Evolutionary conservation across 257 asterid genomes (phyloP), one percentile per base, ranked within the genome.

Genomic region (Anisodus tanguticus): DNA sequence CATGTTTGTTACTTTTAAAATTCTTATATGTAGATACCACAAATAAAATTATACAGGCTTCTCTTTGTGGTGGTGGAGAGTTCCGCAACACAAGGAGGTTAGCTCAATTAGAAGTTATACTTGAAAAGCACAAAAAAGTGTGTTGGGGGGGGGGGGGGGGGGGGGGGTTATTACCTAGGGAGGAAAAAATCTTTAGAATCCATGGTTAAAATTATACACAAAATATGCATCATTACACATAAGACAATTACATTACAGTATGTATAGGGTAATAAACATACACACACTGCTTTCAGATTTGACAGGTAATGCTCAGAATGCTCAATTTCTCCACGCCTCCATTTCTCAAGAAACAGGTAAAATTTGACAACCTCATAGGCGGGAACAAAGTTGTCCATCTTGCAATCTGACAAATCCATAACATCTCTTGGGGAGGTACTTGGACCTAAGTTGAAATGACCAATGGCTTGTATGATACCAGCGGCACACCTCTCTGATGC

Each of bases 401-500:
- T 91, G 51, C 95, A 19, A 85, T 93, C 94, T 12, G 91, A 85
- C 51, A 91, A 83, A 84, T 91, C 93, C 13, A 84, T 82, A 84
- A 93, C 91, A 88, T 97, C 99, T 86, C 97, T 88, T n/a, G 93
- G 97, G 82, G 99, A 90, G 84, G 84, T 87, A 85, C 90, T 89
- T 60, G 98, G 98, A 85, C 99, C 99, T 2, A 97, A 92, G 84
- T 92, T 91, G 87, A 97, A 97, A 87, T 93, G 98, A 76, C 96
- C 96, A 69, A 97, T 93, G 85, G 99, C 97, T 90, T 97, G 95
- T 86, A 97, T 93, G 84, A 97, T 97, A 79, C 99, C 99, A 0
- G 94, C 97, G 58, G 98, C 99, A 90, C 99, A 97, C 89, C 97
- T 93, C 92, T 93, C 98, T 41, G 94, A 90, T 12, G 97, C 98